Percentiles rank a stretch among this genome's conserved stretches.
phyloP scores from a whole-genome alignment of 2,329 filamentous ascomycete species.

The Gnomoniopsis smithogilvyi region DNA sequence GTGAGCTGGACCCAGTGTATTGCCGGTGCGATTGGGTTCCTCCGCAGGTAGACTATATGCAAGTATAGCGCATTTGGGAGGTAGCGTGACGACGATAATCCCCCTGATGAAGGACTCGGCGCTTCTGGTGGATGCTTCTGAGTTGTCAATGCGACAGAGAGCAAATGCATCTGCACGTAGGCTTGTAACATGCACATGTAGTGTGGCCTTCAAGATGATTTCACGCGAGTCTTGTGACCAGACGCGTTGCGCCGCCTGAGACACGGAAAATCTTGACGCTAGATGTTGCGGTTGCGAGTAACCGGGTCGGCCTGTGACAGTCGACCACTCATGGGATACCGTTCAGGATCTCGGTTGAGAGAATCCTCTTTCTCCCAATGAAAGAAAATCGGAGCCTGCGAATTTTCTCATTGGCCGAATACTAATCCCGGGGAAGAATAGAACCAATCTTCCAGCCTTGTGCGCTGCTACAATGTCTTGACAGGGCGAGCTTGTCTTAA shows the following conservation, averaged over 20 bases:
- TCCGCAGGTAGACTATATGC: background rate
- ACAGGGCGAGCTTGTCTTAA: constrained; percentile 18
- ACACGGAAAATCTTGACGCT: background rate
- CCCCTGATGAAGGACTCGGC: background rate
- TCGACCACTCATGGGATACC: background rate
- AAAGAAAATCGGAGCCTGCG: background rate
- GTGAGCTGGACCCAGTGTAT: background rate
- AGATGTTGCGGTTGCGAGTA: background rate
- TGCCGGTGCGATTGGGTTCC: background rate
- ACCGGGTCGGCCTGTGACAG: background rate
- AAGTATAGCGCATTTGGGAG: background rate
- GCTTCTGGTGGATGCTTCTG: constrained; percentile 14
- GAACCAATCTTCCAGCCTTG: constrained; percentile 18
- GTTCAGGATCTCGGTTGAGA: background rate
- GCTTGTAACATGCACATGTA: background rate
- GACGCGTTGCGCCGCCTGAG: background rate
- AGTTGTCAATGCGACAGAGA: constrained; percentile 12
- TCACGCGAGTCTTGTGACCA: background rate
- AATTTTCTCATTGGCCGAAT: constrained; percentile 23
- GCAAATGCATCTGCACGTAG: constrained; percentile 1
- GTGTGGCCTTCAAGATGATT: background rate
- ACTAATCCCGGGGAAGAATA: background rate
- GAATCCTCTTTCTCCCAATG: constrained; percentile 25
- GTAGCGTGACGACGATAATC: background rate
- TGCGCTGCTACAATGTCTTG: constrained; percentile 3